phyloP scores from a whole-genome alignment of 345 rosid genomes.

The Camelina hispida region DNA sequence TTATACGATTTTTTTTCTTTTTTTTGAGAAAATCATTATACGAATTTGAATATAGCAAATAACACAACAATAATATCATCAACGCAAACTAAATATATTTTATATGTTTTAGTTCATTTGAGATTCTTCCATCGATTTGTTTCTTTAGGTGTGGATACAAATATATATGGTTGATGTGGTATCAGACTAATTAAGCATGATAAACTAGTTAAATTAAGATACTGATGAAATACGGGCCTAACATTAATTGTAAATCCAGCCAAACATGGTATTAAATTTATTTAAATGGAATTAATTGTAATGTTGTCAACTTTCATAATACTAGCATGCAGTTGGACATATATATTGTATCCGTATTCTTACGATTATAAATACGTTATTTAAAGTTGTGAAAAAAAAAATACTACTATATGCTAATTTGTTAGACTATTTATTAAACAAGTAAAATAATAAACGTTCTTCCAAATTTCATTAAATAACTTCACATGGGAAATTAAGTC shows the following conservation, averaged over 20 bases:
- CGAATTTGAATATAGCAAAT: not conserved
- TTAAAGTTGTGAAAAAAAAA: not conserved
- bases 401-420: not conserved
- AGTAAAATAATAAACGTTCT: constrained; percentile 33
- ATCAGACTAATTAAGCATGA: not conserved
- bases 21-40: no score
- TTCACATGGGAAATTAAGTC: constrained; percentile 41
- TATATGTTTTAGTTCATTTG: not conserved
- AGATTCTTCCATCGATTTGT: not conserved
- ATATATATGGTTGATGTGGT: not conserved
- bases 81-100: not conserved
- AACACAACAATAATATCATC: not conserved
- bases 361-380: constrained; percentile 2
- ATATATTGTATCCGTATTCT: not conserved
- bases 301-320: constrained; percentile 32
- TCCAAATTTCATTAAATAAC: constrained; percentile 41
- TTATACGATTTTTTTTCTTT: no score
- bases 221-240: constrained; percentile 22
- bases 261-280: constrained; percentile 29
- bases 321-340: constrained; percentile 25
- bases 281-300: constrained; percentile 33
- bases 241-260: constrained; percentile 28
- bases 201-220: no score
- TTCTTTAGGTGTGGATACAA: not conserved
- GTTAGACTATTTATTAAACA: constrained; percentile 5